Percentiles rank a stretch among this genome's conserved stretches.
phyloP scores from a whole-genome alignment of 2,329 filamentous ascomycete genomes.

The Fusarium lyarnte region DNA sequence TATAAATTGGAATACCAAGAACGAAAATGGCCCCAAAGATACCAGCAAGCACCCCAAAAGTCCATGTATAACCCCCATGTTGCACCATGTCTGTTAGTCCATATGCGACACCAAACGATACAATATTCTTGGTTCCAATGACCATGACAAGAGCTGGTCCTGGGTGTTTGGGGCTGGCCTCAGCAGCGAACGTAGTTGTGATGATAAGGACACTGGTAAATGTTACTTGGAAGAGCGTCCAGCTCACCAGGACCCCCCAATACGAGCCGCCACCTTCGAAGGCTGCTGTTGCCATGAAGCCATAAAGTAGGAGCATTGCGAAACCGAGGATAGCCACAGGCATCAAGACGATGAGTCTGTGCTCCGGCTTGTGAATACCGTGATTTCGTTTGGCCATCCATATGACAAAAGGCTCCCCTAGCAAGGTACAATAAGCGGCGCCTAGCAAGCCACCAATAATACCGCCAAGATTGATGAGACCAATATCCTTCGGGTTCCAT shows the following conservation, averaged over 20 bases:
- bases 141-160: background rate
- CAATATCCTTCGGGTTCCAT: background rate
- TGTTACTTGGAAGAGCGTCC: background rate
- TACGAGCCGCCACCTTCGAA: background rate
- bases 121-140: background rate
- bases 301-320: background rate
- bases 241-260: background rate
- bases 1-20: background rate
- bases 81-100: background rate
- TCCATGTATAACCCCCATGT: background rate
- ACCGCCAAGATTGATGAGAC: background rate
- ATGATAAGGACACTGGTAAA: background rate
- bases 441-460: background rate
- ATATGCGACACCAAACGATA: background rate
- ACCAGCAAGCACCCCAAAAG: background rate
- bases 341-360: background rate
- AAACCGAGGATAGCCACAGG: background rate
- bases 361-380: background rate
- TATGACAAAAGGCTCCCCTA: background rate
- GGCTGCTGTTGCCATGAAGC: background rate
- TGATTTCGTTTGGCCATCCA: background rate
- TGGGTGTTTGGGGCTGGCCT: background rate
- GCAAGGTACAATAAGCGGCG: background rate
- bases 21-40: background rate
- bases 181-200: background rate